Conservation (phyloP, 225 moss, liverwort and hornwort species). For the Ulota crispa region DNA sequence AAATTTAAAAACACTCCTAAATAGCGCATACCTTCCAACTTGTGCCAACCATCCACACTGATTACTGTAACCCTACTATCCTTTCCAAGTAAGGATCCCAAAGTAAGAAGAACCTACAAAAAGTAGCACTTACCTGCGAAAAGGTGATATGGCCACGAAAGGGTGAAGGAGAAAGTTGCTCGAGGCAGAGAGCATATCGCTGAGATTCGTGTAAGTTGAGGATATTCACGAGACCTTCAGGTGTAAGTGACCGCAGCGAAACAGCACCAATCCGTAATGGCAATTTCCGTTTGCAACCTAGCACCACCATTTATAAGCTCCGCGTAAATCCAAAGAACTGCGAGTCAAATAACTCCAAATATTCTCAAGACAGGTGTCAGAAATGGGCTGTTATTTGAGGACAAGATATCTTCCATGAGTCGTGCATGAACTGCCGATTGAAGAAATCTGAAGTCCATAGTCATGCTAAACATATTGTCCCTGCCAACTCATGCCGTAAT, state of each 20-base stretch:
- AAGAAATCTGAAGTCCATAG: not conserved
- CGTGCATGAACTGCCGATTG: not conserved
- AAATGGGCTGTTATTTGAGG: not conserved
- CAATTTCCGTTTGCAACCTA: conserved; percentile 48
- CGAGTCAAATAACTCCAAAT: conserved; percentile 5
- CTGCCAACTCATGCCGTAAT: not conserved
- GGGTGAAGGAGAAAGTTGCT: conserved; percentile 34
- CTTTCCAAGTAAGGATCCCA: not conserved
- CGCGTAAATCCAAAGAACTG: conserved; percentile 12
- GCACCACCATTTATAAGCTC: conserved; percentile 26
- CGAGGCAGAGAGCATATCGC: conserved; percentile 45
- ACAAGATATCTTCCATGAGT: not conserved
- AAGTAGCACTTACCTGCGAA: conserved; percentile 29
- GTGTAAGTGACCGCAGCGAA: conserved; percentile 39
- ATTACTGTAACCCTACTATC: no score
- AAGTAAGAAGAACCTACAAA: not conserved
- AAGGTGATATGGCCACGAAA: conserved; percentile 34
- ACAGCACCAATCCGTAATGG: conserved; percentile 46
- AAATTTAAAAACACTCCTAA: no score
- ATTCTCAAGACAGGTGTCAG: not conserved
- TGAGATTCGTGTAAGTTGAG: conserved; percentile 40
- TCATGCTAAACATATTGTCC: not conserved
- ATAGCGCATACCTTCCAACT: no score
- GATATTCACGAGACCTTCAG: conserved; percentile 38
- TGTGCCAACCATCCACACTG: no score